These are phyloP conservation scores for Penicillium sp. DNA, from an alignment of 2,329 filamentous ascomycete species.

Conservation along the genomic window DNA sequence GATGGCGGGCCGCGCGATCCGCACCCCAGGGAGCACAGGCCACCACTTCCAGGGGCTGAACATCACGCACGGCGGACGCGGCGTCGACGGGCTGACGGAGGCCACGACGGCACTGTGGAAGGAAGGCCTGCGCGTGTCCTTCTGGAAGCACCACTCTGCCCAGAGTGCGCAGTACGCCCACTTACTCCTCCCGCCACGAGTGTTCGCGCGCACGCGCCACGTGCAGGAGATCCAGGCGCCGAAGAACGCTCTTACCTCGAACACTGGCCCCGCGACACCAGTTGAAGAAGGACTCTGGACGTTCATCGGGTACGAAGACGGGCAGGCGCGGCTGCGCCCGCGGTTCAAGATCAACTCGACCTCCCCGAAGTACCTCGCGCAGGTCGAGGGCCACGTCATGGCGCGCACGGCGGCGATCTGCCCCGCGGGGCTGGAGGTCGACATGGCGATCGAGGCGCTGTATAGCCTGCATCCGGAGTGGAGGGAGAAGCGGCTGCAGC, in stretches of 20 bases:
- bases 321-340: conserved; percentile 16
- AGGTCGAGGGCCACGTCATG: conserved; percentile 48
- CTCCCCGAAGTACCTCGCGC: conserved; percentile 37
- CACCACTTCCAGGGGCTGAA: conserved; percentile 23
- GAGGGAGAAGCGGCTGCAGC: conserved; percentile 20
- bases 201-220: conserved; percentile 44
- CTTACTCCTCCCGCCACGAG: conserved; percentile 48
- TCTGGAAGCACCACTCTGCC: conserved; percentile 44
- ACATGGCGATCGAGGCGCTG: conserved; percentile 40
- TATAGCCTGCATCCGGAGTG: conserved; percentile 36
- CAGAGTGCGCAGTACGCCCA: conserved; percentile 34
- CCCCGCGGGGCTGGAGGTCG: conserved; percentile 48
- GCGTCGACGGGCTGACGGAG: conserved; percentile 28
- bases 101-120: conserved; percentile 47
- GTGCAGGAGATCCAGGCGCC: conserved; percentile 30
- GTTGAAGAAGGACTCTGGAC: conserved; percentile 24
- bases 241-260: background rate
- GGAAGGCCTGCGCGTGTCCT: conserved; percentile 37
- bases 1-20: conserved; percentile 37
- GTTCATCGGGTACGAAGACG: conserved; percentile 29
- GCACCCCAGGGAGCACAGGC: background rate
- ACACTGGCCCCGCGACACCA: conserved; percentile 24
- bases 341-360: conserved; percentile 51
- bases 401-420: conserved; percentile 45
- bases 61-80: conserved; percentile 16